Percentiles rank a stretch among this genome's conserved stretches.
Conservation (phyloP, 2,329 filamentous ascomycete species). For the Colletotrichum melonis region DNA sequence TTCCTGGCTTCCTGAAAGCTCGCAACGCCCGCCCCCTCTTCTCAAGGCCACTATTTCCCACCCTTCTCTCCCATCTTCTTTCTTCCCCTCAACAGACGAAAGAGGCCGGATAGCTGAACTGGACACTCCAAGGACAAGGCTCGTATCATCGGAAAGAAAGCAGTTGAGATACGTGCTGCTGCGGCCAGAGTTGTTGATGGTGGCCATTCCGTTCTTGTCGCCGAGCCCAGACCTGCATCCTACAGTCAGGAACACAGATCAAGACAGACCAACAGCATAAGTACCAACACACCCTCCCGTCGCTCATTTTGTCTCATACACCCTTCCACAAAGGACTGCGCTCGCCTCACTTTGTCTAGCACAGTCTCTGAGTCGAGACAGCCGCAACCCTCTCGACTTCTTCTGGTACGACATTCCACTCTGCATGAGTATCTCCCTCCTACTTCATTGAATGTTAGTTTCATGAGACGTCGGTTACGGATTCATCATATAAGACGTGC, state of each 20-base stretch:
- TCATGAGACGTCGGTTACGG: background rate
- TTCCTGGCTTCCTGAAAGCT: background rate
- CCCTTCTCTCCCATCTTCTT: background rate
- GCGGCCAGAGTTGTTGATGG: slow-evolving; percentile 14
- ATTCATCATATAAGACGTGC: slow-evolving; percentile 1
- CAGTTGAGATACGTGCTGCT: background rate
- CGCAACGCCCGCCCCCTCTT: background rate
- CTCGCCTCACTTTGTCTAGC: slow-evolving; percentile 31
- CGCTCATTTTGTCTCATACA: slow-evolving; percentile 21
- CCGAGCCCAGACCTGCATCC: background rate
- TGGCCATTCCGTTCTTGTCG: background rate
- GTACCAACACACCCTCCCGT: slow-evolving; percentile 22
- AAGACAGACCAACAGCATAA: background rate
- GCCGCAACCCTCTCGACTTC: background rate
- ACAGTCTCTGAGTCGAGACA: background rate
- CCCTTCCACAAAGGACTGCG: slow-evolving; percentile 11
- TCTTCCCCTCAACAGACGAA: background rate
- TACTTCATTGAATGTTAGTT: background rate
- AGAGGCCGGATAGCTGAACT: background rate
- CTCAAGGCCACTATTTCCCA: background rate
- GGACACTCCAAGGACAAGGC: background rate
- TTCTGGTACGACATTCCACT: background rate
- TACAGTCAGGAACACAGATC: slow-evolving; percentile 16
- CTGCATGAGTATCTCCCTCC: background rate
- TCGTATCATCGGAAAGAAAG: background rate